Evolutionary conservation across 345 rosid species (phyloP).

Genomic region (Rhodamnia rubescens): DNA sequence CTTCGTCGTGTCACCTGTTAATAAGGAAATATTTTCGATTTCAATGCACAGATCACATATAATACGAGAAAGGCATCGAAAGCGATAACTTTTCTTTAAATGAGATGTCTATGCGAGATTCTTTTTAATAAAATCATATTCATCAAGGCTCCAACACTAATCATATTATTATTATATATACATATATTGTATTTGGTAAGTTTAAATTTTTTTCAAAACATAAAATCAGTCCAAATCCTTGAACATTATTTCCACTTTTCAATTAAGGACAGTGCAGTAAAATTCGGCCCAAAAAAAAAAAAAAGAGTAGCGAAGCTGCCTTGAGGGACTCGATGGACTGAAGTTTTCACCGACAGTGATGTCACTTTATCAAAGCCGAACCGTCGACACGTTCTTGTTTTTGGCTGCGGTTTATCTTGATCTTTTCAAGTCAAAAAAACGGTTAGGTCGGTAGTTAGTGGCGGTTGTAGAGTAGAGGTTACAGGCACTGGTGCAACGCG

Average conservation of each 20-base stretch:
- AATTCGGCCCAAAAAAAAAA: no score
- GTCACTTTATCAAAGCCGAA: background rate
- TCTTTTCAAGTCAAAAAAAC: background rate
- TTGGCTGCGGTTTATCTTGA: background rate
- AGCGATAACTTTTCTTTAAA: background rate
- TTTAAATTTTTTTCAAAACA: background rate
- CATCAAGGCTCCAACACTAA: accelerated
- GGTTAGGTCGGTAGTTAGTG: background rate
- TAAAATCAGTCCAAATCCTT: background rate
- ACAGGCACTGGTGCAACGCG: background rate
- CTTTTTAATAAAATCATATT: background rate
- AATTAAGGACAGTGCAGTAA: background rate
- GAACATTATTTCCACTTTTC: background rate
- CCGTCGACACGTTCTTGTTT: background rate
- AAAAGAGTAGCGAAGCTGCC: background rate
- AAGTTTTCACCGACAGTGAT: background rate
- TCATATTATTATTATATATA: background rate
- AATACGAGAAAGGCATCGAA: background rate
- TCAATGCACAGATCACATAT: background rate
- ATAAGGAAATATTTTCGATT: background rate
- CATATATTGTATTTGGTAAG: background rate
- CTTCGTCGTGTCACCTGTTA: accelerated
- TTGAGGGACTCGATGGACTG: background rate
- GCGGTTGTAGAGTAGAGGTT: background rate
- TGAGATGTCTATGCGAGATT: background rate